Evolutionary conservation across 345 rosid genomes (phyloP), one percentile per base, ranked within the genome.

Genomic region (Pistacia vera): DNA sequence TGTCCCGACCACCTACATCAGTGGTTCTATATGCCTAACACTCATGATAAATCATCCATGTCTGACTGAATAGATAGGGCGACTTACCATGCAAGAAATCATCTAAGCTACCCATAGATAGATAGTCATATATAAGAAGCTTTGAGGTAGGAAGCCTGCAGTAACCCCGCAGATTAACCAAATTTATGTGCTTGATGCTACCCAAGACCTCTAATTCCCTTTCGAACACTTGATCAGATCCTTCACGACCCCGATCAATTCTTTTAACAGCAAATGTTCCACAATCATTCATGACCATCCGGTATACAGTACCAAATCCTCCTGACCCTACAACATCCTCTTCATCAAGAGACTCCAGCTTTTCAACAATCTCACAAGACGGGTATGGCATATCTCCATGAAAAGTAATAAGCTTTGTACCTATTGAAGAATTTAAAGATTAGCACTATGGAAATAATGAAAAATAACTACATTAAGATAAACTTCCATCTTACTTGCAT

Each of bases 201-300:
- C 99, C 99, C 77, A 95, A 78, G 63, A 95, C 90, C 83, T 95
- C 98, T n/a, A 95, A 78, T 75, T 95, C 99, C 74, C 97, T 82
- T 87, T 95, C 99, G 48, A 95, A 95, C 51, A 87, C 96, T 87
- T 88, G 91, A 85, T 95, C 98, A 78, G 94, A 93, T 75, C 99
- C 99, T 83, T 93, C 89, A 25, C 96, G 87, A 70, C 90, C 83
- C 58, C 94, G 84, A 68, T 95, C 99, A 79, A 95, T 88, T 77
- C 90, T 87, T 79, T 95, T 95, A 64, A 95, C 99, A 64, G 99
- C 99, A 90, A 93, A 95, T 22, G 97, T 93, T 76, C 97, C 98
- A 83, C 96, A 91, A 83, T 95, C 97, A 68, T 93, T 95, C 99
- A 93, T 95, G 64, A 95, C 98, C 99, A 95, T 95, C 35, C 99